Evolutionary conservation across 306 rosid species (phyloP), one percentile per base, ranked within the genome.

Genomic region (Canavalia ensiformis): DNA sequence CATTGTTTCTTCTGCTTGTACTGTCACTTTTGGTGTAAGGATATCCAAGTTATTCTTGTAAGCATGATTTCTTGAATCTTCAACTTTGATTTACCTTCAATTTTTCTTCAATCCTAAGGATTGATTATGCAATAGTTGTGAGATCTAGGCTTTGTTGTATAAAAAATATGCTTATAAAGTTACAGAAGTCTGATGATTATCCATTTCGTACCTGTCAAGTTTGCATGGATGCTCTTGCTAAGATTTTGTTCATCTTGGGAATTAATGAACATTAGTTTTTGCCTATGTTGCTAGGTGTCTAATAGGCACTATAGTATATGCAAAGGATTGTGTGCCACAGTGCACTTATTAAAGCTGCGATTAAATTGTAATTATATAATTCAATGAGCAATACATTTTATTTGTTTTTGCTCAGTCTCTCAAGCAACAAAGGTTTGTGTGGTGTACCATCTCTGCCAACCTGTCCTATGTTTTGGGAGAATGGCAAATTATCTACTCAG

Each of bases 391-490:
- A 52, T 73, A 59, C 47, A 11, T 55, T 83, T 83, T 57, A 4
- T 55, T 34, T 76, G 5, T 57, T 78, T 82, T 57, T 69, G 13
- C 52, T 44, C 88, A 95, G 99, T 78, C 96, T 95, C 72, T 93
- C 88, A 51, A 84, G 88, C 31, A 93, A 91, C 91, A 91, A 91
- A 82, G 98, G 92, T 67, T 78, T 95, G 85, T 95, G 99, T 13
- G 99, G 98, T 65, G 94, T 87, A 33, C 92, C 94, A 34, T 79
- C 97, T 73, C 82, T 95, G 57, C 90, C 99, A 13, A 50, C 84
- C 41, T 95, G 99, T 65, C 90, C 98, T 71, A 7, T 95, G 57
- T 93, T 95, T 75, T 95, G 99, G 99, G 89, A 93, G 77, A 84
- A 95, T 42, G 96, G 95, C 25, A 80, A 88, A 81, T 82, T 95